phyloP scores from a whole-genome alignment of 345 rosid genomes.

The Trapa incisa region DNA sequence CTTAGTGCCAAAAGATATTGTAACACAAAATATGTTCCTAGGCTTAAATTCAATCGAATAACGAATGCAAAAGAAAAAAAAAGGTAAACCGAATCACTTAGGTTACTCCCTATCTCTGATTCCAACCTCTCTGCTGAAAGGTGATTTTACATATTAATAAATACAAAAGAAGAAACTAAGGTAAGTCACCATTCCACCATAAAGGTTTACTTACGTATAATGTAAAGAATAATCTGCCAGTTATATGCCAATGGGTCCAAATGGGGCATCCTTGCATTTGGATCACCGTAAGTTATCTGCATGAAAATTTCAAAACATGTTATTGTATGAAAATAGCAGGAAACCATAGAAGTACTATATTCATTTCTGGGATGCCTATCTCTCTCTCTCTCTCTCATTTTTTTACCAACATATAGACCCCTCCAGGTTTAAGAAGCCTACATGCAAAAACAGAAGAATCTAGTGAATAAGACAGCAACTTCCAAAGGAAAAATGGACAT shows the following conservation, averaged over 20 bases:
- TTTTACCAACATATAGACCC: conserved; percentile 74
- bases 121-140: neutral
- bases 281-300: conserved; percentile 96
- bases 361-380: conserved; percentile 13
- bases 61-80: neutral
- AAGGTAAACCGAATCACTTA: too few species aligned
- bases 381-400: neutral
- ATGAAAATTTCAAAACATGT: conserved; percentile 2
- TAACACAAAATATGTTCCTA: neutral
- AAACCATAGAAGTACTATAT: neutral
- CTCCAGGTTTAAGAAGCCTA: conserved; percentile 86
- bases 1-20: neutral
- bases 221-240: conserved; percentile 64
- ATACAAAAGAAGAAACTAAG: too few species aligned
- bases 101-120: neutral
- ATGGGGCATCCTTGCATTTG: conserved; percentile 82
- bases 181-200: too few species aligned
- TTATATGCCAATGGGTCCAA: conserved; percentile 42
- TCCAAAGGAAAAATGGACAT: neutral
- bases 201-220: conserved; percentile 48
- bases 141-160: too few species aligned
- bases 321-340: conserved; percentile 5
- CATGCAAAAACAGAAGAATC: conserved; percentile 16
- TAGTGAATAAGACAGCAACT: conserved; percentile 7
- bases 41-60: neutral